These are phyloP conservation scores for Styphnolobium japonicum DNA, from an alignment of 306 rosid species.

Conservation along the genomic window DNA sequence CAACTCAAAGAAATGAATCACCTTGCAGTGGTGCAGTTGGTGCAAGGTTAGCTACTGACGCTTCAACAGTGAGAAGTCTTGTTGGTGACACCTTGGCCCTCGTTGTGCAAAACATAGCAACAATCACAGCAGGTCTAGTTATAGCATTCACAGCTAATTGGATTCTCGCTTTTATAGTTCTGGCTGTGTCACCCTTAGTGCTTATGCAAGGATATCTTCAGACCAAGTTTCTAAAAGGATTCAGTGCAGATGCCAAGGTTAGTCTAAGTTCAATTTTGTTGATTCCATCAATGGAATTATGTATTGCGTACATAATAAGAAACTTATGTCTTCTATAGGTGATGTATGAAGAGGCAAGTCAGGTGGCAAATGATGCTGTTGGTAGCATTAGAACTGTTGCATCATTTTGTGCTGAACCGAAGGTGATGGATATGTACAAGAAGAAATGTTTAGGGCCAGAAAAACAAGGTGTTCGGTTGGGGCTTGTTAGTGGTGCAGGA, in stretches of 20 bases:
- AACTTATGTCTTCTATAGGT: constrained; percentile 34
- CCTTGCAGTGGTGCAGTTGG: constrained; percentile 71
- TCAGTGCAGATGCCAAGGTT: constrained; percentile 90
- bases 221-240: constrained; percentile 59
- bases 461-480: constrained; percentile 63
- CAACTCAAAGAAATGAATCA: not conserved
- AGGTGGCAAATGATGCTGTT: constrained; percentile 91
- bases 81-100: constrained; percentile 81
- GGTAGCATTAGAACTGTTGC: constrained; percentile 89
- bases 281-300: not conserved
- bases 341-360: constrained; percentile 95
- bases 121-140: constrained; percentile 52
- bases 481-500: constrained; percentile 73
- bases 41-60: constrained; percentile 85
- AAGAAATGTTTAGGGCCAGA: constrained; percentile 66
- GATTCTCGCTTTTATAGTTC: constrained; percentile 57
- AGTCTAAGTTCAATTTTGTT: not conserved
- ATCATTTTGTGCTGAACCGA: constrained; percentile 83
- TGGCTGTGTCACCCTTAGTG: constrained; percentile 63
- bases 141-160: constrained; percentile 86
- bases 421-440: constrained; percentile 70
- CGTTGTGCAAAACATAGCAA: constrained; percentile 62
- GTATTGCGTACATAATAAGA: not conserved
- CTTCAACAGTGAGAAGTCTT: constrained; percentile 66
- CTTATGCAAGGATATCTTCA: constrained; percentile 57